Base-by-base conservation (phyloP, 148 eudicot genomes). In the Spergularia marina region DNA sequence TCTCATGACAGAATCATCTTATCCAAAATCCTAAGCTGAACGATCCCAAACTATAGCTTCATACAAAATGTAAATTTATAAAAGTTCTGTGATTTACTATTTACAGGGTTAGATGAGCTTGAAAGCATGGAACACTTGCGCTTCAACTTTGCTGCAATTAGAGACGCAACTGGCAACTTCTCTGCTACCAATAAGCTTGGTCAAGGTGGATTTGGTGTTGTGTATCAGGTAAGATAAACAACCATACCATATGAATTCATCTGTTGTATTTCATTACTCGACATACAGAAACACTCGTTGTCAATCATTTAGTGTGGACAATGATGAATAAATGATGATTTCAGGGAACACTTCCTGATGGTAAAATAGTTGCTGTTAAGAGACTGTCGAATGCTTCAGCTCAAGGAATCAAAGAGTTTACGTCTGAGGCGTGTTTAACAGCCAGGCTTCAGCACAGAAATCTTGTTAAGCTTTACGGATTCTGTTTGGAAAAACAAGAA, bases 191-290 rank as follows among this genome's bases (percentile, higher is more conserved):
- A 79, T 41, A 79, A 73, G 69, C 77, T 79, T 51, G 82, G 82
- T 25, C 73, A 79, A 68, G 82, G 82, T 51, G 82, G 77, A 73
- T 79, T 79, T 52, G 82, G 82, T 51, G 66, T 73, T 49, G 77
- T 79, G 68, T 79, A 79, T 54, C 53, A 67, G 77, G 82, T 79
- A 79, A 18, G 72, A 25, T 25, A 7, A 55, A 7, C 1, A 44
- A 44, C 36, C n/a, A 23, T 23, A 51, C 10, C 20, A 54, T 74
- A 14, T 9, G 40, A 36, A 52, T 39, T 6, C 65, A 65, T 6
- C 65, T 54, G 7, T 44, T 21, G 3, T 15, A 49, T 11, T 12
- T 3, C 36, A 30, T 30, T 30, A 30, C 36, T 3, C 36, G 1
- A 30, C 36, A 30, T 1, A 2, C 56, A 5, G 56, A 36, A 0